Percentiles rank a stretch among this genome's conserved stretches.
These are phyloP conservation scores for Rauvolfia tetraphylla DNA, from an alignment of 257 asterid species.

Conservation along the genomic window DNA sequence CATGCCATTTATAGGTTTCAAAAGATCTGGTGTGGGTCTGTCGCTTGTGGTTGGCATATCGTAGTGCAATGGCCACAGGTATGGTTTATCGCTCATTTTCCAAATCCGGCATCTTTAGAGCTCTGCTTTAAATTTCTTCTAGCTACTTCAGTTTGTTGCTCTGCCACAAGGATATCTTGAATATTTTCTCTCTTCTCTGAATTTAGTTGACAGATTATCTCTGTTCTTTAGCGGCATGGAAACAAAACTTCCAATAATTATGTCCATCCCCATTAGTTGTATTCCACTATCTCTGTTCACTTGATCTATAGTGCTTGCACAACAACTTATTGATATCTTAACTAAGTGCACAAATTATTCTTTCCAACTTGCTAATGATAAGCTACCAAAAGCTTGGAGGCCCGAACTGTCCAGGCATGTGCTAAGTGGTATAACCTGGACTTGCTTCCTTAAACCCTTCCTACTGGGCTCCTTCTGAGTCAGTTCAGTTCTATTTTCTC, in stretches of 20 bases:
- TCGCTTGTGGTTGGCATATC: conserved; percentile 52
- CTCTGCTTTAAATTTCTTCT: background rate
- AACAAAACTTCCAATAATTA: too few relatives aligned
- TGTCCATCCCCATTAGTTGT: too few relatives aligned
- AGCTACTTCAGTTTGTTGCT: background rate
- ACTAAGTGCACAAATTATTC: background rate
- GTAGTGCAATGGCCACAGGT: conserved; percentile 89
- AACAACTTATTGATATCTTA: background rate
- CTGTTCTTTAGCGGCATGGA: background rate
- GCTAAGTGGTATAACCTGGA: background rate
- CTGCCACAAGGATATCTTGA: background rate
- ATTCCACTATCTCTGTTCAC: too few relatives aligned
- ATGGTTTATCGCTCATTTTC: background rate
- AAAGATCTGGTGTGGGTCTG: conserved; percentile 22
- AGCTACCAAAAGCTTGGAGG: background rate
- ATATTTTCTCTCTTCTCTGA: background rate
- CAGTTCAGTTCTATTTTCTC: background rate
- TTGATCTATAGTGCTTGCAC: background rate
- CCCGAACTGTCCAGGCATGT: background rate
- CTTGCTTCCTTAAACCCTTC: background rate
- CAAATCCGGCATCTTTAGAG: background rate
- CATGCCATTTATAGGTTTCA: conserved; percentile 24
- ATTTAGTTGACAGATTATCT: background rate
- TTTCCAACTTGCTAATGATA: background rate
- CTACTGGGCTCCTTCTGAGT: background rate